phyloP scores from a whole-genome alignment of 257 asterid species.

The Nemophila menziesii region DNA sequence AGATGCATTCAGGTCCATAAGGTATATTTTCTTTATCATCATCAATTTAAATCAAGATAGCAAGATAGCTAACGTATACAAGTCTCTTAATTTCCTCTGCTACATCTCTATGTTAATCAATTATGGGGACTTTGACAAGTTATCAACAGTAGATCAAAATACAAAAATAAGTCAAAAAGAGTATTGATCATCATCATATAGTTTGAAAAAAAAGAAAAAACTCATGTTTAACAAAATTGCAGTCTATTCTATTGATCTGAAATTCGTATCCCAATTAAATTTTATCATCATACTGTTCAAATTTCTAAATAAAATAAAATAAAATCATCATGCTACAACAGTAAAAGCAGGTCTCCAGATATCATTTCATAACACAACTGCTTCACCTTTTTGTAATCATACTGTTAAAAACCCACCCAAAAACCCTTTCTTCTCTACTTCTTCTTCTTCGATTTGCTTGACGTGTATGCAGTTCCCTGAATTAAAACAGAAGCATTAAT shows the following conservation, averaged over 20 bases:
- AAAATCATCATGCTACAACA: constrained; percentile 38
- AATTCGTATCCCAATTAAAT: constrained; percentile 15
- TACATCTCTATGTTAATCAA: no score
- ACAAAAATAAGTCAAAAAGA: no score
- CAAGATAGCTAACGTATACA: no score
- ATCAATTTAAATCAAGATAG: no score
- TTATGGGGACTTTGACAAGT: no score
- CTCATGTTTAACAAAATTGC: constrained; percentile 36
- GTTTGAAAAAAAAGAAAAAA: constrained; percentile 5
- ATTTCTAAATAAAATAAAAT: constrained; percentile 12
- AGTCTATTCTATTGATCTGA: constrained; percentile 15
- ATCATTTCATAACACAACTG: constrained; percentile 17
- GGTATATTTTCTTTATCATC: no score
- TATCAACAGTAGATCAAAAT: no score
- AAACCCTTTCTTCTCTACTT: constrained; percentile 40
- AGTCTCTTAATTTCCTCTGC: no score
- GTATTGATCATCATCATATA: not conserved
- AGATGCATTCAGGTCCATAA: no score
- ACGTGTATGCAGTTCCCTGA: constrained; percentile 80
- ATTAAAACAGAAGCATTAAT: not conserved
- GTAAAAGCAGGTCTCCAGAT: constrained; percentile 18
- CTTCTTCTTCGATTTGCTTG: constrained; percentile 82
- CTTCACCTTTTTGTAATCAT: constrained; percentile 7
- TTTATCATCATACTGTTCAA: constrained; percentile 14
- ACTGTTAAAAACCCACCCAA: constrained; percentile 16